These are phyloP conservation scores for Puccinia brachypodii DNA, from an alignment of 1,284 basidiomycete genomes.

Conservation along the genomic window DNA sequence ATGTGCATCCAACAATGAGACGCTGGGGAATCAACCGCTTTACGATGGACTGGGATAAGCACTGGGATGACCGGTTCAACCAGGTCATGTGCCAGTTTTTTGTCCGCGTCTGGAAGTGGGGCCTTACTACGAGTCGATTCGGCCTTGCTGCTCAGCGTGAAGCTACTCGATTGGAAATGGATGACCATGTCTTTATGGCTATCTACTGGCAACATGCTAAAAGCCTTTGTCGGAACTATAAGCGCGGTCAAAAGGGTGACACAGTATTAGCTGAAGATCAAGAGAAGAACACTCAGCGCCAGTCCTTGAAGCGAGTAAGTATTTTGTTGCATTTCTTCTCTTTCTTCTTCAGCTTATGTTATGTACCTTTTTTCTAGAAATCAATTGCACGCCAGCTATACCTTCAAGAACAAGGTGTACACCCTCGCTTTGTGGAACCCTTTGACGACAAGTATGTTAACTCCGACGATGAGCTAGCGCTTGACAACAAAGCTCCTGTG, in stretches of 20 bases:
- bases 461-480: constrained; percentile 25
- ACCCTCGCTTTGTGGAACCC: constrained; percentile 6
- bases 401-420: constrained; percentile 39
- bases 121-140: constrained; percentile 3
- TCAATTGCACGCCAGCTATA: constrained; percentile 31
- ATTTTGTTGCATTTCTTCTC: background rate
- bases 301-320: constrained; percentile 28
- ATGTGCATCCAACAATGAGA: constrained; percentile 36
- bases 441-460: constrained; percentile 36
- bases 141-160: constrained; percentile 13
- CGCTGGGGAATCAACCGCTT: constrained; percentile 33
- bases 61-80: constrained; percentile 25
- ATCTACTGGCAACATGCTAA: constrained; percentile 30
- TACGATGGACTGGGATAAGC: constrained; percentile 39
- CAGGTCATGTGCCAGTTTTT: constrained; percentile 44
- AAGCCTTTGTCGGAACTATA: constrained; percentile 21
- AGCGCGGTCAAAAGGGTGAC: constrained; percentile 12
- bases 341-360: background rate
- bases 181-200: constrained; percentile 20
- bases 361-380: constrained; percentile 1
- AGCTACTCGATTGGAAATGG: constrained; percentile 7
- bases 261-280: background rate
- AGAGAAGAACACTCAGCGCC: constrained; percentile 18
- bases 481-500: background rate
- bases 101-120: constrained; percentile 41